Base-by-base conservation (phyloP, 352 stramenopile species). In the Pythium apleroticum region DNA sequence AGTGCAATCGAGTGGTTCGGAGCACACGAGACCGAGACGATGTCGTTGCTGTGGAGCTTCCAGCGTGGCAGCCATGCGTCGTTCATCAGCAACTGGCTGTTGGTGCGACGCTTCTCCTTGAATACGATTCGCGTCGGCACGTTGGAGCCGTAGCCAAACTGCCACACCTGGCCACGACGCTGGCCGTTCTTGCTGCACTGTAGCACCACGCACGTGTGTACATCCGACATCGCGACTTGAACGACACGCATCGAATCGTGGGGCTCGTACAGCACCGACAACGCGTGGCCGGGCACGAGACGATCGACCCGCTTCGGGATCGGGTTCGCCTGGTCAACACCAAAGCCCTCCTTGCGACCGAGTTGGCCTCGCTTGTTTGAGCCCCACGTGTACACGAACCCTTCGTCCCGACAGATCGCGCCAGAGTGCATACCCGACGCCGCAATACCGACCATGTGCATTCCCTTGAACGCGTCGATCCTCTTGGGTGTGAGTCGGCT, bases 361-460 rank as follows among this genome's bases (percentile, higher is more conserved):
- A 95, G 78, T 57, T 93, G 84, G 4, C 86, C 86, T 12, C 81
- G 81, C 55, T 87, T 88, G 67, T 95, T 95, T 63, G 78, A 87
- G 12, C 84, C 86, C 86, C 86, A 95, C 10, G 82, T 93, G 70
- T 84, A 92, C 11, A 93, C 66, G 22, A 63, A 69, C 10, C 79
- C 80, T 11, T 80, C 61, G 4, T 78, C 73, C 15, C 54, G 25
- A 45, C 73, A 75, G 60, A 93, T 89, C 31, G 82, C 82, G 33
- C 78, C 86, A 9, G 84, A 95, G 70, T 95, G 86, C 33, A 74
- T 86, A 8, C 80, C 81, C 2, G 82, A 90, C 0, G 81, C 82
- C 35, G 86, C 81, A 54, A 95, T 89, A n/a, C 86, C 73, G 25
- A 70, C 71, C 52, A 92, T 72, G 8, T 72, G 56, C 17, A 76